Conservation (phyloP, 495 filamentous ascomycete genomes). For the Lindgomyces ingoldianus region DNA sequence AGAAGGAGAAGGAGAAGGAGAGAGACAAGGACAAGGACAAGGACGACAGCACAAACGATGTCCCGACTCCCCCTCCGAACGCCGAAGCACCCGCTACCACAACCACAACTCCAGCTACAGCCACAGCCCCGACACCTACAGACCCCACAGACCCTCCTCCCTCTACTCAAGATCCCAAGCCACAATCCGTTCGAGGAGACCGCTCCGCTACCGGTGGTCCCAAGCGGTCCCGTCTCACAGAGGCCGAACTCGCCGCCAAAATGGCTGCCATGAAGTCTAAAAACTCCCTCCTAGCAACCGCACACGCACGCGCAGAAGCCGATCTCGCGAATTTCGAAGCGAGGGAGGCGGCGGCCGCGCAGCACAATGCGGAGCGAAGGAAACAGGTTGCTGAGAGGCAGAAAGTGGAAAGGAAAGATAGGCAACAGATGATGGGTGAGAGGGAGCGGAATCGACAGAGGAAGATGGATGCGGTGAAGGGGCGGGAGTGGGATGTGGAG, state of each 20-base stretch:
- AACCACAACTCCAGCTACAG: too few relatives aligned
- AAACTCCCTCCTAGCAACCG: constrained; percentile 58
- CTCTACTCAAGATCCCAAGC: constrained; percentile 17
- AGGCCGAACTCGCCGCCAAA: constrained; percentile 63
- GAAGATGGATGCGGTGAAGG: constrained; percentile 66
- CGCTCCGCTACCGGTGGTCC: constrained; percentile 67
- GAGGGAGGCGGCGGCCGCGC: constrained; percentile 58
- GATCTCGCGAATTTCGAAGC: constrained; percentile 68
- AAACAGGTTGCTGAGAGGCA: constrained; percentile 43
- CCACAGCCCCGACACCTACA: neutral
- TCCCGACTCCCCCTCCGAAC: neutral
- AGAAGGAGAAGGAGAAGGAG: neutral
- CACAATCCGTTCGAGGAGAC: constrained; percentile 65
- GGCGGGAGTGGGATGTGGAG: constrained; percentile 74
- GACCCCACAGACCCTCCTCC: constrained; percentile 8
- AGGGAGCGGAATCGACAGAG: constrained; percentile 69
- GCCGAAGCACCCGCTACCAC: neutral
- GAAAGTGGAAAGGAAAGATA: constrained; percentile 57
- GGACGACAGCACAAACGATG: neutral
- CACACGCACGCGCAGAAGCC: constrained; percentile 66
- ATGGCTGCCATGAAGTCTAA: constrained; percentile 62
- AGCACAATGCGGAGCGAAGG: constrained; percentile 19
- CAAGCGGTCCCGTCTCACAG: constrained; percentile 59
- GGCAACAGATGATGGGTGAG: constrained; percentile 66
- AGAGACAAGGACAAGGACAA: constrained; percentile 19